phyloP scores from a whole-genome alignment of 1,284 basidiomycete genomes.

The Malassezia brasiliensis region DNA sequence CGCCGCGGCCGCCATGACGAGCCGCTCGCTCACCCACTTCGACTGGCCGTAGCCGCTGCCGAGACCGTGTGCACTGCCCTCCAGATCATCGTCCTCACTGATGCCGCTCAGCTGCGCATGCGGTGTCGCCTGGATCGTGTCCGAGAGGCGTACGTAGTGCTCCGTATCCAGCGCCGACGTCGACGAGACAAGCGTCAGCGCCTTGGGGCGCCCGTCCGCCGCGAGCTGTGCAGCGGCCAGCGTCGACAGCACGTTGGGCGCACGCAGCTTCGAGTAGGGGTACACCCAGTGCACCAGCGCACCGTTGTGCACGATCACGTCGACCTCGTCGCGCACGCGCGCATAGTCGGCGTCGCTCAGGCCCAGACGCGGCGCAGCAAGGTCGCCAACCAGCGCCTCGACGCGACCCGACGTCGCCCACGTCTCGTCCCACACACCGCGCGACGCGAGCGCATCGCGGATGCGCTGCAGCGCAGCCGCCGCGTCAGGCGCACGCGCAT shows the following conservation, averaged over 20 bases:
- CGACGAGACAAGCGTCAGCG: conserved; percentile 82
- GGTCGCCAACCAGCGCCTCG: conserved; percentile 79
- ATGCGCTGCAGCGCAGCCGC: conserved; percentile 64
- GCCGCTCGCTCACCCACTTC: conserved; percentile 96
- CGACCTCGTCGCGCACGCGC: conserved; percentile 63
- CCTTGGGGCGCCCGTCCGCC: conserved; percentile 59
- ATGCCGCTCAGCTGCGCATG: conserved; percentile 54
- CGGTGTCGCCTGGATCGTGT: conserved; percentile 48
- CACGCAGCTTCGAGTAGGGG: conserved; percentile 83
- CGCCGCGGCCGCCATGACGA: conserved; percentile 78
- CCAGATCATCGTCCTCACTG: conserved; percentile 80
- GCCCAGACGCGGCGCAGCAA: conserved; percentile 67
- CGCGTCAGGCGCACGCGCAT: conserved; percentile 65
- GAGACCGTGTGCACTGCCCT: conserved; percentile 66
- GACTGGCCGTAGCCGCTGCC: conserved; percentile 92
- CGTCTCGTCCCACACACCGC: conserved; percentile 83
- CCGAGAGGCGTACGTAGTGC: conserved; percentile 77
- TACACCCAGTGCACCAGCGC: conserved; percentile 99
- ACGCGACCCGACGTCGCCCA: conserved; percentile 67
- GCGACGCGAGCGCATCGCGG: conserved; percentile 65
- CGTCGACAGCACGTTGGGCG: conserved; percentile 83
- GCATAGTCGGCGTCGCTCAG: conserved; percentile 62
- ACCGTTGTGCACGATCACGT: conserved; percentile 87
- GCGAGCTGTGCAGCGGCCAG: conserved; percentile 73
- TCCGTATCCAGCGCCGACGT: conserved; percentile 87